phyloP scores from a whole-genome alignment of 208 protist species.

The Wallacemonas sp. region DNA sequence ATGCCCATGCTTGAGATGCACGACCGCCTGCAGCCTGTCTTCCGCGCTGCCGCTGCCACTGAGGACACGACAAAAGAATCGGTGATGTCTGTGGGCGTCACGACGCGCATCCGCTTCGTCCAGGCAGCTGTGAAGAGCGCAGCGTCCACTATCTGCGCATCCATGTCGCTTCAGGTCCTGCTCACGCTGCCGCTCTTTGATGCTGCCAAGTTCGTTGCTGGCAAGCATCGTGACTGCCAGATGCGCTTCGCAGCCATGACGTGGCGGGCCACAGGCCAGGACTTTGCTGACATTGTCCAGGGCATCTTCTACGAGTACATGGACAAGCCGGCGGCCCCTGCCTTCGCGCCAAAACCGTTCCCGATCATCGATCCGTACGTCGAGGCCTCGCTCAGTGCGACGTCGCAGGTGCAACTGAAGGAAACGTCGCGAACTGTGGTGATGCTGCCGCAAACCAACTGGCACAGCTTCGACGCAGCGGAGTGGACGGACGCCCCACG shows the following conservation, averaged over 20 bases:
- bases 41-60: neutral
- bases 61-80: neutral
- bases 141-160: neutral
- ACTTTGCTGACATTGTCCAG: conserved; percentile 3
- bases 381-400: neutral
- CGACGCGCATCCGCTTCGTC: conserved; percentile 1
- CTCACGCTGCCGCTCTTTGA: conserved; percentile 3
- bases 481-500: neutral
- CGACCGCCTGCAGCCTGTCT: neutral
- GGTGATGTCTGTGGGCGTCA: neutral
- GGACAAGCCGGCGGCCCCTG: neutral
- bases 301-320: neutral
- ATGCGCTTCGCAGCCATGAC: conserved; percentile 4
- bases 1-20: neutral
- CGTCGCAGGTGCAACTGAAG: neutral
- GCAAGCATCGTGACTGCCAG: neutral
- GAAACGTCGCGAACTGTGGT: neutral
- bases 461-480: neutral
- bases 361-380: neutral
- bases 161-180: neutral
- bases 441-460: neutral
- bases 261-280: neutral
- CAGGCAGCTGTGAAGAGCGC: neutral
- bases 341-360: neutral
- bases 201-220: neutral